Evolutionary conservation across 371 early-diverging fungal genomes (phyloP).

Genomic region (Mucor racemosus): DNA sequence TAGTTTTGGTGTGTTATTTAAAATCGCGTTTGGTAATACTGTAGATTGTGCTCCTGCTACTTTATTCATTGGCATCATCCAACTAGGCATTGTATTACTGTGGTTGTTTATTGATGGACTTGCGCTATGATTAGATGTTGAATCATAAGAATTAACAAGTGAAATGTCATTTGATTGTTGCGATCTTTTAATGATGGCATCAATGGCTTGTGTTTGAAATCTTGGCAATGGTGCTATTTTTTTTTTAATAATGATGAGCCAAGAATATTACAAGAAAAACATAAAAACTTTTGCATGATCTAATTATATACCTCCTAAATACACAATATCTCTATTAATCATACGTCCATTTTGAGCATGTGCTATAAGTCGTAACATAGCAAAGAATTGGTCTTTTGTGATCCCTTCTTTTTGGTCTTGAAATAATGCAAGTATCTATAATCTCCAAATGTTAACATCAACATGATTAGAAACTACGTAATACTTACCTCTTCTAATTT

Average conservation of each 20-base stretch:
- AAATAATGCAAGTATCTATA: conserved; percentile 38
- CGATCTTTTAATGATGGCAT: conserved; percentile 32
- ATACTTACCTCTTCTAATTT: conserved; percentile 37
- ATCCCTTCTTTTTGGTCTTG: conserved; percentile 35
- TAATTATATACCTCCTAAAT: conserved; percentile 35
- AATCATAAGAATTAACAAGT: neutral
- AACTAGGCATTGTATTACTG: neutral
- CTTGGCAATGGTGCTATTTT: conserved; percentile 42
- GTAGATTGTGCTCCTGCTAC: neutral
- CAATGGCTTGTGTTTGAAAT: conserved; percentile 41
- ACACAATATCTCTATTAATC: conserved; percentile 36
- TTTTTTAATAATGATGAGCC: neutral
- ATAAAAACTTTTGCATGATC: neutral
- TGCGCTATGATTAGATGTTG: neutral
- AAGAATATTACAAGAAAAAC: neutral
- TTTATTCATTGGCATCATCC: conserved; percentile 10
- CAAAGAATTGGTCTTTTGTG: conserved; percentile 40
- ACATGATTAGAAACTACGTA: neutral
- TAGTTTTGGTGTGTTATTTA: neutral
- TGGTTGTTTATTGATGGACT: neutral
- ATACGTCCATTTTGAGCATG: conserved; percentile 48
- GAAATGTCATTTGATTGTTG: neutral
- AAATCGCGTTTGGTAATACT: neutral
- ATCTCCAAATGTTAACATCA: neutral
- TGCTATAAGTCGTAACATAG: conserved; percentile 47